These are phyloP conservation scores for Dioszegia crocea DNA, from an alignment of 768 basidiomycete genomes.

Conservation along the genomic window DNA sequence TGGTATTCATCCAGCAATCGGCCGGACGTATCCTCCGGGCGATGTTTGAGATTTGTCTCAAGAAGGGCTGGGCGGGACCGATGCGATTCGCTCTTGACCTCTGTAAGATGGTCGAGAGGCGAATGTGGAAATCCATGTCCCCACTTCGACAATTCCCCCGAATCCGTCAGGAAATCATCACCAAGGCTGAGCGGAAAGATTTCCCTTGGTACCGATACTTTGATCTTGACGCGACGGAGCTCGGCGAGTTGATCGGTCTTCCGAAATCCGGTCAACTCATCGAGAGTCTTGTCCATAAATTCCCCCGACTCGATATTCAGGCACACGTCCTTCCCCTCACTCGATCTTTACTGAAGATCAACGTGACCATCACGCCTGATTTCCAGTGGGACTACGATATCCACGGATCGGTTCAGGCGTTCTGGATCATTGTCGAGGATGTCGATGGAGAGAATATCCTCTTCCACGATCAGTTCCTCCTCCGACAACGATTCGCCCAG, in stretches of 20 bases:
- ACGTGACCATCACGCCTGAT: slow-evolving; percentile 91
- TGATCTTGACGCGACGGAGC: slow-evolving; percentile 75
- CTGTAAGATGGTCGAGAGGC: slow-evolving; percentile 83
- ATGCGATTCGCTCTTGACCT: slow-evolving; percentile 85
- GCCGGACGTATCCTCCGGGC: slow-evolving; percentile 94
- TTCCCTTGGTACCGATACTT: slow-evolving; percentile 99
- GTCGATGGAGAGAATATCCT: slow-evolving; percentile 95
- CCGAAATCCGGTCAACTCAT: slow-evolving; percentile 89
- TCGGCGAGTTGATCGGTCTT: slow-evolving; percentile 90
- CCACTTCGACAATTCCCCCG: slow-evolving; percentile 90
- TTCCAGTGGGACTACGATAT: slow-evolving; percentile 97
- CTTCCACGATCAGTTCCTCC: slow-evolving; percentile 87
- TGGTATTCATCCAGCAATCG: slow-evolving; percentile 92
- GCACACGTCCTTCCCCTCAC: slow-evolving; percentile 97
- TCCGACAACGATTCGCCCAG: slow-evolving; percentile 84
- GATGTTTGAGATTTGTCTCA: slow-evolving; percentile 95
- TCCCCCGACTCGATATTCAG: slow-evolving; percentile 92
- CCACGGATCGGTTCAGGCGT: slow-evolving; percentile 81
- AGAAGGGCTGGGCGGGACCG: slow-evolving; percentile 95
- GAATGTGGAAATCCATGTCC: slow-evolving; percentile 96
- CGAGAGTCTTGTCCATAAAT: slow-evolving; percentile 87
- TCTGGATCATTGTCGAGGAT: slow-evolving; percentile 91
- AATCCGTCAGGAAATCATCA: slow-evolving; percentile 61
- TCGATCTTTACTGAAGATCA: slow-evolving; percentile 82
- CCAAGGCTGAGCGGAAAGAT: slow-evolving; percentile 92